Base-by-base conservation (phyloP, 164 flowering plant species). In the Taxillus chinensis region DNA sequence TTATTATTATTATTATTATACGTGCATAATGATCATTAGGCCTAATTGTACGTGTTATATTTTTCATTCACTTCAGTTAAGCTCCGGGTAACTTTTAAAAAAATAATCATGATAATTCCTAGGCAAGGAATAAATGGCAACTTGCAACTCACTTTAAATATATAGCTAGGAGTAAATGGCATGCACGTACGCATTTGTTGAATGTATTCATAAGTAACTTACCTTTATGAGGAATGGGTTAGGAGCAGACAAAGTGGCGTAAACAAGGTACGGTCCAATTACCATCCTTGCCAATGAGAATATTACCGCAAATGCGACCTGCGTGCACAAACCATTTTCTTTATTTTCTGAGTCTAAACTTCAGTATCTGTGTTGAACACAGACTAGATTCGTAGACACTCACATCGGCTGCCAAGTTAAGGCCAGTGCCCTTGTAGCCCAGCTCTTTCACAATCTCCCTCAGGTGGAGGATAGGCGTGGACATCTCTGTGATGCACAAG, bases 391-490 rank as follows among this genome's bases (percentile, higher is more conserved):
- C 27, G 27, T 3, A 7, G 12, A 48, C 9, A 77, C 88, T 83
- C 66, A 88, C 98, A 75, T 92, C 96, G 37, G 89, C 95, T 2
- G 80, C 86, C 58, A 93, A 79, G 73, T 85, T 90, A 8, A 88
- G 86, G 73, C 79, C 86, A 15, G 97, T 86, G 67, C 88, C 92
- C 62, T 63, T 85, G 76, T 82, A 83, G 12, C 96, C 92, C 58
- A 86, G 77, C 81, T 93, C 98, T 65, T 90, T 92, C 39, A 92
- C 92, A 72, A 88, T 73, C 82, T 90, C 97, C 66, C 97, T 84
- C 69, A 75, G 41, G 71, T 90, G 98, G 39, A 90, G 81, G 70
- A 92, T 84, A 55, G 98, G 98, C 68, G 92, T 88, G 15, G 98
- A 92, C 6, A 90, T 70, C 79, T 92, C 98, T 65, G 98, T 83